Percentiles rank a stretch among this genome's conserved stretches.
Conservation (phyloP, 495 filamentous ascomycete species). For the Penicillium bovifimosum region DNA sequence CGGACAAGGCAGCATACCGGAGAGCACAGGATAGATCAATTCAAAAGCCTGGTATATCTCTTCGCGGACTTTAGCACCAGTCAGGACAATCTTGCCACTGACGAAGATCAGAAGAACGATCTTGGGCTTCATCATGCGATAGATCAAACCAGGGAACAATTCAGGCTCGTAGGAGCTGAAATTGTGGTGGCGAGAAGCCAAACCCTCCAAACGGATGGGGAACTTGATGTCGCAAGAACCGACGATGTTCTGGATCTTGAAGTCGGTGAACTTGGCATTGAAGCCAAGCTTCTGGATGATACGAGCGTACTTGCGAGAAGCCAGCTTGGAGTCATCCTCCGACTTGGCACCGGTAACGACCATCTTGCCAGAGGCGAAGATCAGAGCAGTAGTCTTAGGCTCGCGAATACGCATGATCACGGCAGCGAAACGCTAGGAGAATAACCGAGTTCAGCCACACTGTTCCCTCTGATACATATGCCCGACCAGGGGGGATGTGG, state of each 20-base stretch:
- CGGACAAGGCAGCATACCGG: slow-evolving; percentile 52
- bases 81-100: slow-evolving; percentile 96
- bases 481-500: slow-evolving; percentile 40
- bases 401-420: slow-evolving; percentile 99
- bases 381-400: slow-evolving; percentile 94
- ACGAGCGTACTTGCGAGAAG: slow-evolving; percentile 94
- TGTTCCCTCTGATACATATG: slow-evolving; percentile 37
- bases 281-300: slow-evolving; percentile 99
- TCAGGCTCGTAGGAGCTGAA: slow-evolving; percentile 99
- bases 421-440: slow-evolving; percentile 91
- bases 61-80: slow-evolving; percentile 95
- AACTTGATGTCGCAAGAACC: slow-evolving; percentile 99
- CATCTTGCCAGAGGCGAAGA: slow-evolving; percentile 99
- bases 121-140: slow-evolving; percentile 99
- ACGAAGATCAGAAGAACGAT: slow-evolving; percentile 99
- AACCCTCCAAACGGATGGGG: slow-evolving; percentile 92
- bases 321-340: slow-evolving; percentile 95
- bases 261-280: slow-evolving; percentile 99
- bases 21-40: slow-evolving; percentile 97
- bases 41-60: slow-evolving; percentile 99
- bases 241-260: slow-evolving; percentile 99
- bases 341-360: slow-evolving; percentile 98
- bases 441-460: slow-evolving; percentile 44
- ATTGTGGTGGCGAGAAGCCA: slow-evolving; percentile 95
- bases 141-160: slow-evolving; percentile 97